Base-by-base conservation (phyloP, 441 rosid species). In the Erodium trifolium region DNA sequence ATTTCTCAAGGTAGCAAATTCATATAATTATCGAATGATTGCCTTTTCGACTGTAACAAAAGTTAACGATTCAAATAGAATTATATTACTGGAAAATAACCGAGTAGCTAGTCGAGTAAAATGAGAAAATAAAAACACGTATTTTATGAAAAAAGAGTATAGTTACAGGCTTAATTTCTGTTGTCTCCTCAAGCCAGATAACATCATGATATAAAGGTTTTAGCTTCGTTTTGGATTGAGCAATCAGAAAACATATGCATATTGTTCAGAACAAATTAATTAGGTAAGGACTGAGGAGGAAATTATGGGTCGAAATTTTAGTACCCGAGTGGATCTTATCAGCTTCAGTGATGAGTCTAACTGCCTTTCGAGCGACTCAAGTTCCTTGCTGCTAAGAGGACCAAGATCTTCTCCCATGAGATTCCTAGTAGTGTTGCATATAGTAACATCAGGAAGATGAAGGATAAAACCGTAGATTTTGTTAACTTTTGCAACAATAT, bases 311-410 rank as follows among this genome's bases (percentile, higher is more conserved):
- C 34, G 34, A 31, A 31, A 31, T 31, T 31, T 0, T 27, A 63
- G 12, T 87, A 93, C 99, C 82, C 96, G 62, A 6, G 88, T 91
- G 59, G 92, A 91, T 83, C 97, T 82, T 75, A 93, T 93, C 80
- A 87, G 99, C 84, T 88, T 91, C 81, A 94, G 68, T 34, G 97
- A 94, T 70, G 87, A 77, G 74, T 91, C 99, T 34, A 94, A 93
- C 83, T 94, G 99, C 82, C 91, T 89, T 80, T 94, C 99, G 14
- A 93, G 96, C 10, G 97, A 87, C 73, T 93, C 99, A 70, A 93
- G 96, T 68, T 91, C 99, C 65, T 89, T 91, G 83, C 92, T 85
- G 87, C 80, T 88, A 13, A 91, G 75, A 78, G 97, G 97, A 8
- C 49, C 49, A 10, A 43, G 49, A 43, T 43, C 49, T 10, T 43